A percentile compares a stretch with the other conserved stretches of the same genome.
Conservation (phyloP, 2,329 filamentous ascomycete genomes). For the Epichloe brachyelytri region DNA sequence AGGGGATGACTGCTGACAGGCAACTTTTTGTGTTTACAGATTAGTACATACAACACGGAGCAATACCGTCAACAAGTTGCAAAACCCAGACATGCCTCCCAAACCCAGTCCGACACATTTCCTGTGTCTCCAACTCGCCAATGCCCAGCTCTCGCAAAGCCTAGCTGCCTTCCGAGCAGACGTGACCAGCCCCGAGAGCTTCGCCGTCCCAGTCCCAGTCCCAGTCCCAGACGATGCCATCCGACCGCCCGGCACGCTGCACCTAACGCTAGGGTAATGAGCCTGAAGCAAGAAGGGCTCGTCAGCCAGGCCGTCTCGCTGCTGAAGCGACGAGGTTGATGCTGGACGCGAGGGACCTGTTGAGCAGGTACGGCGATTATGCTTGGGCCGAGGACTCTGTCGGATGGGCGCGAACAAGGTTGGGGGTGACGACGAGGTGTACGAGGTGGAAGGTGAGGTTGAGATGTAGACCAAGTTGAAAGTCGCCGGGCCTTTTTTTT, state of each 20-base stretch:
- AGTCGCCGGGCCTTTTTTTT: too few relatives aligned
- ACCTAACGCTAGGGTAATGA: constrained; percentile 81
- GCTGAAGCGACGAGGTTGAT: constrained; percentile 26
- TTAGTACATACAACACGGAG: too few relatives aligned
- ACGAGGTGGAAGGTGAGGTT: constrained; percentile 40
- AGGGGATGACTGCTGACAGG: background rate
- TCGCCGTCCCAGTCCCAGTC: constrained; percentile 50
- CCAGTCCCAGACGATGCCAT: constrained; percentile 55
- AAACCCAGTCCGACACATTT: constrained; percentile 54
- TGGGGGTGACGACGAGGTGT: constrained; percentile 36
- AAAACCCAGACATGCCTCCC: constrained; percentile 19
- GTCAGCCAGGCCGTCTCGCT: constrained; percentile 26
- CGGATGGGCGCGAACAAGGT: constrained; percentile 72
- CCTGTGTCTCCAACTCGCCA: constrained; percentile 59
- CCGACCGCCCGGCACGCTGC: constrained; percentile 65
- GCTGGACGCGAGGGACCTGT: constrained; percentile 41
- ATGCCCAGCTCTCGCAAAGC: constrained; percentile 50
- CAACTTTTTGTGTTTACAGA: background rate
- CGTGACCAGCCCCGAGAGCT: constrained; percentile 31
- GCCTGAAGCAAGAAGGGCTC: constrained; percentile 40
- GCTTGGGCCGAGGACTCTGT: constrained; percentile 68
- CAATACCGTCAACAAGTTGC: background rate
- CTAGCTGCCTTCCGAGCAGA: constrained; percentile 49
- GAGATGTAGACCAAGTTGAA: too few relatives aligned
- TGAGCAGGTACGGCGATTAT: constrained; percentile 49